Base-by-base conservation (phyloP, 1,284 basidiomycete genomes). In the Malassezia restricta region DNA sequence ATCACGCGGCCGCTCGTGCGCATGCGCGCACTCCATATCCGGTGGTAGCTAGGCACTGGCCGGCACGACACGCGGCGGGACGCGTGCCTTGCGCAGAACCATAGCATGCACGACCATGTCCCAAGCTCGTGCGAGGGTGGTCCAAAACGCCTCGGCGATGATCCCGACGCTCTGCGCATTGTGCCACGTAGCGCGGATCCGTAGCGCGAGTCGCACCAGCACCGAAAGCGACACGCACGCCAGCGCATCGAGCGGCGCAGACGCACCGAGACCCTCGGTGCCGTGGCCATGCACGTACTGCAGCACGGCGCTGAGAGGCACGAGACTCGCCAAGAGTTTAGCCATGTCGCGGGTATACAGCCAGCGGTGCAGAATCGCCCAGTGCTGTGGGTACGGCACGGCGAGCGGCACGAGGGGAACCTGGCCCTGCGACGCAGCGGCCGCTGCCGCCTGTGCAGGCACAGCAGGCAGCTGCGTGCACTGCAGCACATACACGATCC, bases 1-100 rank as follows among this genome's bases (percentile, higher is more conserved):
- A 72, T 91, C 33, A 83, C 84, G 9, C 46, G 52, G 5, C 68
- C 68, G 9, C 54, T 71, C 56, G 60, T 73, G 20, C 50, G 51
- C 14, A 33, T 29, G 39, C 55, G 55, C 40, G 29, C 32, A 28
- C 37, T 57, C 12, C 27, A 28, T 17, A 27, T 46, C 8, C 49
- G 55, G 17, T 57, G 55, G 55, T 48, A 52, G 30, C 17, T 11
- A 27, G 15, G 32, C 35, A 20, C 30, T 15, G 14, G 35, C 32
- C 35, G 33, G 20, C 30, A 24, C 15, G 30, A 24, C 45, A 29
- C 9, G 27, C 39, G 15, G 37, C 11, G 14, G 27, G 20, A 47
- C 47, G 32, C 51, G 52, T 20, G 29, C 52, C 37, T 42, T 45
- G 28, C 53, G 53, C 20, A 50, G 17, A 9, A 50, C 31, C 3